These are phyloP conservation scores for Austroboletus novae-zelandiae DNA, from an alignment of 1,284 basidiomycete species.

Conservation along the genomic window DNA sequence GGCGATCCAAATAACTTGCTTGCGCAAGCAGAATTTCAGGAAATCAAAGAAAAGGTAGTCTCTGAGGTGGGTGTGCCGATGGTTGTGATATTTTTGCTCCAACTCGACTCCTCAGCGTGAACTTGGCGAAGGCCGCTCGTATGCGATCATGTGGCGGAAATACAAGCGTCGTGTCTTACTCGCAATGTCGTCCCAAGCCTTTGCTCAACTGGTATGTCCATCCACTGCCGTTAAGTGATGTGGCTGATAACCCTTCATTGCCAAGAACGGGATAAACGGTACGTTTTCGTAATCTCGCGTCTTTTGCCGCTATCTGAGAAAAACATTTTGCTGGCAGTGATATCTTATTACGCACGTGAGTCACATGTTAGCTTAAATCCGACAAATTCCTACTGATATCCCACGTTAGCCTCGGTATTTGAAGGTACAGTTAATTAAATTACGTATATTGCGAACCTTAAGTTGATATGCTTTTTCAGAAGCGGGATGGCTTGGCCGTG, in stretches of 20 bases:
- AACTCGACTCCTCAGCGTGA: constrained; percentile 48
- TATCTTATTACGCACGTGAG: constrained; percentile 92
- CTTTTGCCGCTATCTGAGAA: constrained; percentile 5
- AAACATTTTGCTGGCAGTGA: constrained; percentile 50
- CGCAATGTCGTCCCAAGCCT: constrained; percentile 97
- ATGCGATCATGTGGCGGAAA: constrained; percentile 82
- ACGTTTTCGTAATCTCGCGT: constrained; percentile 19
- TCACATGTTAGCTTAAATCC: constrained; percentile 15
- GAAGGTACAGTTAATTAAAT: constrained; percentile 53
- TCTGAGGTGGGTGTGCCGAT: constrained; percentile 58
- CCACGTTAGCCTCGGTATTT: constrained; percentile 66
- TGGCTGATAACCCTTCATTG: constrained; percentile 11
- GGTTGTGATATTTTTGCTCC: not conserved
- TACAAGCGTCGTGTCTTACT: constrained; percentile 90
- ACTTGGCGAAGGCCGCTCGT: constrained; percentile 79
- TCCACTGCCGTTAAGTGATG: not conserved
- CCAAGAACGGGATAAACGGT: constrained; percentile 89
- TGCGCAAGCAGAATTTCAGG: constrained; percentile 85
- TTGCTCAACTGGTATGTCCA: constrained; percentile 79
- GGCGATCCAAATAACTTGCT: constrained; percentile 71
- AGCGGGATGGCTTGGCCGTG: constrained; percentile 96
- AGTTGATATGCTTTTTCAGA: constrained; percentile 47
- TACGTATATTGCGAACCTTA: not conserved
- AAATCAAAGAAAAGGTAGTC: constrained; percentile 88
- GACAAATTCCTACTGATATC: constrained; percentile 13